Conservation (phyloP, 2,329 filamentous ascomycete species). For the Aureobasidium zeae region DNA sequence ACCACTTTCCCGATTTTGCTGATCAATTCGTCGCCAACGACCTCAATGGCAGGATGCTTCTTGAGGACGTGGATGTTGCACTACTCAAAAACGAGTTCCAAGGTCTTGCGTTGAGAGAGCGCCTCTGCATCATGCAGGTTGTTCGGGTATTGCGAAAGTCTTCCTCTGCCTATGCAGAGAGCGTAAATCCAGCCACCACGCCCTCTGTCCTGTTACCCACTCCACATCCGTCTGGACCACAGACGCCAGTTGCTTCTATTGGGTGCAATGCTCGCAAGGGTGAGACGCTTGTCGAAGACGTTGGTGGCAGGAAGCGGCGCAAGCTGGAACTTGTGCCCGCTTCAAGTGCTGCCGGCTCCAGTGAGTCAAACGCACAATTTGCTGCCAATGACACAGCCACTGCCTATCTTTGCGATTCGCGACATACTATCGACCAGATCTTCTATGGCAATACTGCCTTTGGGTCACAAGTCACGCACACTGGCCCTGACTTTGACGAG, state of each 20-base stretch:
- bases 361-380: too few species aligned
- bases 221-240: neutral
- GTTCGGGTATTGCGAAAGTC: conserved; percentile 45
- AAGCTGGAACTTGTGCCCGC: conserved; percentile 22
- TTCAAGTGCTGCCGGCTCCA: too few species aligned
- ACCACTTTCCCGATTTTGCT: conserved; percentile 38
- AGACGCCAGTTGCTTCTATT: neutral
- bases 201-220: neutral
- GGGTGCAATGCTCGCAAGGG: conserved; percentile 18
- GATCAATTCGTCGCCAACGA: conserved; percentile 50
- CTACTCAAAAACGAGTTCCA: conserved; percentile 47
- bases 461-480: conserved; percentile 20
- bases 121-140: conserved; percentile 48
- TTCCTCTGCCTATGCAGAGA: neutral
- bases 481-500: conserved; percentile 11
- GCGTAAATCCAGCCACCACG: neutral
- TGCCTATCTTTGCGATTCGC: conserved; percentile 19
- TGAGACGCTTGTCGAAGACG: conserved; percentile 22
- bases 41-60: conserved; percentile 55
- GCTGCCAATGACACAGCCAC: neutral
- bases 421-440: conserved; percentile 25
- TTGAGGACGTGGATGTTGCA: conserved; percentile 46
- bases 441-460: conserved; percentile 28
- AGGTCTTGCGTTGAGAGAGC: conserved; percentile 50
- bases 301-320: conserved; percentile 27